Evolutionary conservation across 805 yeast species (phyloP), one percentile per base, ranked within the genome.

Genomic region (Komagataella pseudopastoris): DNA sequence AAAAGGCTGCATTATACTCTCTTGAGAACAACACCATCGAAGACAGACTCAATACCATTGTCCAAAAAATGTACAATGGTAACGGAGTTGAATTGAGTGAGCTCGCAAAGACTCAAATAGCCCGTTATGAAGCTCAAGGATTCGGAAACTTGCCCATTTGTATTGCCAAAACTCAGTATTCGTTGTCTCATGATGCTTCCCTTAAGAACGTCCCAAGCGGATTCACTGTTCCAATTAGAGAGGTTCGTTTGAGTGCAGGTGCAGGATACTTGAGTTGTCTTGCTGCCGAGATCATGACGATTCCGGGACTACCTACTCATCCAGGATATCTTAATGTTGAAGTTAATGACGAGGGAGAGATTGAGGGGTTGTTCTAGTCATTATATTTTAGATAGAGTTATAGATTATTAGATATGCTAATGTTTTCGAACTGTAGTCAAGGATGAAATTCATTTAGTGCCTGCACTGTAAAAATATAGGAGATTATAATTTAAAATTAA

Each of bases 241-340:
- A 85, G 58, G 81, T 85, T 53, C 77, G 87, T 63, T 76, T 83
- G 58, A 89, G 90, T 67, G 91, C 91, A 46, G 95, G 95, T 68
- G 93, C 93, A 44, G 93, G 93, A 4, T 85, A 85, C 67, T 73
- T 85, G 66, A 85, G 85, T 62, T 93, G 91, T 4, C 72, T 85
- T 60, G 93, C 95, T 4, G 93, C 88, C 51, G 90, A 85, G 66
- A 85, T 85, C 61, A 87, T 82, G 72, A 85, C 95, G 47, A 85
- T 85, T 60, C 95, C 95, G 24, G 93, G 95, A 54, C 74, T 85
- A 64, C 87, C 93, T 53, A 85, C 95, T 3, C 86, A 84, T 63
- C 81, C 87, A 64, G 93, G 95, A 45, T 85, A 81, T 69, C 85
- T 85, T 91, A 84, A 85, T 59, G 88, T 85, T 50, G 93, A 85